These are phyloP conservation scores for Yamadazyma jaroonii DNA, from an alignment of 1,139 yeast species.

Conservation along the genomic window DNA sequence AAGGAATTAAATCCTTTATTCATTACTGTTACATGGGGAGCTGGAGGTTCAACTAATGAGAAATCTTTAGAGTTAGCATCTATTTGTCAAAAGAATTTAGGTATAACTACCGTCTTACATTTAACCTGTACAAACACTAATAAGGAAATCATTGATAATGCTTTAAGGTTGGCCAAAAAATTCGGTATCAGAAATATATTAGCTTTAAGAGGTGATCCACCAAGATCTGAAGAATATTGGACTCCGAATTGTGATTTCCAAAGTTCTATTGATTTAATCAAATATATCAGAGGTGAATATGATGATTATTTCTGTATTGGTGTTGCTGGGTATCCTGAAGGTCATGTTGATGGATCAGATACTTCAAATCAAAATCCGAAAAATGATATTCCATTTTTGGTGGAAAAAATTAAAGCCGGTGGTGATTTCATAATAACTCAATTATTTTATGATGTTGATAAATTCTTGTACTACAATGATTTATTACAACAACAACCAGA, in stretches of 20 bases:
- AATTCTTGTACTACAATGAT: constrained; percentile 37
- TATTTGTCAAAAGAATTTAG: constrained; percentile 71
- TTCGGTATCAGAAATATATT: constrained; percentile 82
- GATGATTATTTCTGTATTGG: constrained; percentile 84
- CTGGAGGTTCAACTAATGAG: constrained; percentile 91
- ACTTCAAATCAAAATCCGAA: constrained; percentile 56
- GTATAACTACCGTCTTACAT: constrained; percentile 87
- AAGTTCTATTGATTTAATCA: constrained; percentile 81
- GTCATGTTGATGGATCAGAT: constrained; percentile 85
- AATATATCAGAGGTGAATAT: constrained; percentile 63
- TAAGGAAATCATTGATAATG: constrained; percentile 69
- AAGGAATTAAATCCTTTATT: constrained; percentile 83
- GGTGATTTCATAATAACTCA: constrained; percentile 48
- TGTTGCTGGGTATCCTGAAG: constrained; percentile 95
- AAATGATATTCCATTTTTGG: constrained; percentile 70
- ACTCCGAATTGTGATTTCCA: constrained; percentile 57
- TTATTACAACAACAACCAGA: constrained; percentile 33
- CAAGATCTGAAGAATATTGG: constrained; percentile 76
- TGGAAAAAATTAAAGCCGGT: constrained; percentile 46
- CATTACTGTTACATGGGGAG: constrained; percentile 97
- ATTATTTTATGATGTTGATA: constrained; percentile 42
- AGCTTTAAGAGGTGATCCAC: constrained; percentile 95
- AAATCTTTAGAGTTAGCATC: constrained; percentile 83
- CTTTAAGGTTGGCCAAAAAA: constrained; percentile 67
- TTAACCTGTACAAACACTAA: constrained; percentile 95